Percentiles rank a stretch among this genome's conserved stretches.
Evolutionary conservation across 2,329 filamentous ascomycete species (phyloP).

Genomic region (Aspergillus ustus): DNA sequence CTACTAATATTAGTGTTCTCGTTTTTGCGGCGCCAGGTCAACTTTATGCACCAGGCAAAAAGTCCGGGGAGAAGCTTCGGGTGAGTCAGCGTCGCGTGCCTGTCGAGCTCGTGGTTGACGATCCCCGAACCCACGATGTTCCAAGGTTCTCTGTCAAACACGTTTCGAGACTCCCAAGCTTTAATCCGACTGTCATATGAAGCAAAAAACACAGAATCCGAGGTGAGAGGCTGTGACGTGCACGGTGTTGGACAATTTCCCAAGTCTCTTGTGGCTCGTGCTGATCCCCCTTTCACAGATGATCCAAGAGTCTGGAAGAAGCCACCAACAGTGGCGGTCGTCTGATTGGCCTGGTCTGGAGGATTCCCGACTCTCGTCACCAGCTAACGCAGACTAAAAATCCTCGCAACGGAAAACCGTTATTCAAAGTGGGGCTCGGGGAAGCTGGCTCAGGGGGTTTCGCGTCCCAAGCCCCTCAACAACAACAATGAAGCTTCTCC

Average conservation of each 20-base stretch:
- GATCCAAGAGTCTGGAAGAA: slow-evolving; percentile 9
- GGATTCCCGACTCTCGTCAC: not conserved
- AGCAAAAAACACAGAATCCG: not conserved
- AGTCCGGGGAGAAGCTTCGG: slow-evolving; percentile 5
- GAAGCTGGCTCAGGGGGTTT: slow-evolving; percentile 24
- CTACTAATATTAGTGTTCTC: not conserved
- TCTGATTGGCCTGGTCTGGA: slow-evolving; percentile 12
- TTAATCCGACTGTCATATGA: not conserved
- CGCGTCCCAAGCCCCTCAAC: not conserved
- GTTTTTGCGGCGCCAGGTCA: not conserved
- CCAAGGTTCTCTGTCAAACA: not conserved
- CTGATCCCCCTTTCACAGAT: slow-evolving; percentile 17
- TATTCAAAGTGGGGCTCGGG: slow-evolving; percentile 21
- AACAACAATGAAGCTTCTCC: slow-evolving; percentile 10
- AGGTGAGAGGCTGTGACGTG: not conserved
- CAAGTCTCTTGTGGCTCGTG: slow-evolving; percentile 9
- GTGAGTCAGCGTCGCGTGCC: slow-evolving; percentile 6
- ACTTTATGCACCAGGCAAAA: not conserved
- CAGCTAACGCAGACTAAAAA: slow-evolving; percentile 14
- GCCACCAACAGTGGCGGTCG: slow-evolving; percentile 2
- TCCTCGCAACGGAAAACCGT: slow-evolving; percentile 23
- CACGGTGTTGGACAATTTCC: not conserved
- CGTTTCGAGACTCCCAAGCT: not conserved
- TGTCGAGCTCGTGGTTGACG: slow-evolving; percentile 4
- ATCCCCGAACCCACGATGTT: not conserved